phyloP scores from a whole-genome alignment of 2,329 filamentous ascomycete genomes.

The Cladosporium sp. region DNA sequence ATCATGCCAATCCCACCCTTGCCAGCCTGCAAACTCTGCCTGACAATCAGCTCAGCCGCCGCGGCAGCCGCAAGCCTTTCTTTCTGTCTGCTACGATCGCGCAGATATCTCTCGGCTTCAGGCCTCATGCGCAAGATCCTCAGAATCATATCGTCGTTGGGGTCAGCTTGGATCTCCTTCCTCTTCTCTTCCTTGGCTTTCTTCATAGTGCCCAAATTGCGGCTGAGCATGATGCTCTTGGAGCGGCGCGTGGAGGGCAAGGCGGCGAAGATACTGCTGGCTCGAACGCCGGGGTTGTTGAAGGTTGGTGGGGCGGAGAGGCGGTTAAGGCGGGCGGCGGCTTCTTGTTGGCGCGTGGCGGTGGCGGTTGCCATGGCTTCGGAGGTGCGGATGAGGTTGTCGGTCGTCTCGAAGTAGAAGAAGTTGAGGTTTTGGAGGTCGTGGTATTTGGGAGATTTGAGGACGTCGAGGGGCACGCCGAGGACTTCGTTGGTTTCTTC shows the following conservation, averaged over 20 bases:
- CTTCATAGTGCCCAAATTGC: constrained; percentile 93
- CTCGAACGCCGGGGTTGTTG: constrained; percentile 30
- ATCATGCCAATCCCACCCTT: constrained; percentile 14
- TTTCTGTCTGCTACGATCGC: constrained; percentile 87
- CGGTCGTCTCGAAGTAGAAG: constrained; percentile 94
- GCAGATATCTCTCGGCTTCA: constrained; percentile 81
- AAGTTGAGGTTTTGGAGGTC: constrained; percentile 95
- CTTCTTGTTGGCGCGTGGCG: constrained; percentile 67
- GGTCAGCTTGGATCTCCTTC: constrained; percentile 91
- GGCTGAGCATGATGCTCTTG: constrained; percentile 77
- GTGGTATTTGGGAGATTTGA: constrained; percentile 97
- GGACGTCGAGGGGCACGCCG: constrained; percentile 82
- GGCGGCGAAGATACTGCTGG: constrained; percentile 54
- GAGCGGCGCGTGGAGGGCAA: constrained; percentile 47
- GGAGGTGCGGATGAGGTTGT: constrained; percentile 88
- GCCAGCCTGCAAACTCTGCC: constrained; percentile 72
- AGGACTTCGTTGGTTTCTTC: constrained; percentile 77
- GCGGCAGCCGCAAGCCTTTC: constrained; percentile 86
- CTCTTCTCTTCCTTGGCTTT: constrained; percentile 94
- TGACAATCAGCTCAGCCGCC: constrained; percentile 89
- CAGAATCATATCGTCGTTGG: constrained; percentile 96
- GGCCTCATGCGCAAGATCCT: constrained; percentile 91
- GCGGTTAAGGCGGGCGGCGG: constrained; percentile 50
- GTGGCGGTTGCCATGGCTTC: constrained; percentile 92
- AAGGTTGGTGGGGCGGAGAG: constrained; percentile 60